Conservation (phyloP, 106 monocot genomes). For the Platanthera zijinensis region DNA sequence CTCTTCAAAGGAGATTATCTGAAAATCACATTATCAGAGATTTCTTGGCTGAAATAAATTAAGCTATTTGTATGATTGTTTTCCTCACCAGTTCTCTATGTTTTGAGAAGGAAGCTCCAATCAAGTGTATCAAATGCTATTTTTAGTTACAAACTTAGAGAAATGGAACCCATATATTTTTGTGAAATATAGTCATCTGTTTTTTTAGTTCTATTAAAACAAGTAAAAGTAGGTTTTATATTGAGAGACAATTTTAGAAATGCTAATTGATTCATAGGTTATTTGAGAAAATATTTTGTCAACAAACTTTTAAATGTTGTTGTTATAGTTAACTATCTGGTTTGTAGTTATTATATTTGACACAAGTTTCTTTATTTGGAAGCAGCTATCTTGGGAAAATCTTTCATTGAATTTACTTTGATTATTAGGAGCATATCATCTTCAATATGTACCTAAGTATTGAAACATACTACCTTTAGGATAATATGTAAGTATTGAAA, state of each 20-base stretch:
- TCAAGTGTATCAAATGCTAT: background rate
- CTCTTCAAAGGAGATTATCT: background rate
- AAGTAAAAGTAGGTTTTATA: background rate
- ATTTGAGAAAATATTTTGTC: background rate
- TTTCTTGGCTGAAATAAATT: background rate
- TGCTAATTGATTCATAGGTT: background rate
- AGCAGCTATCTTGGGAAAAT: background rate
- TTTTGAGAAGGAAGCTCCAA: background rate
- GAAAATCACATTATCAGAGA: background rate
- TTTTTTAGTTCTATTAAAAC: background rate
- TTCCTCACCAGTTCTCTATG: background rate
- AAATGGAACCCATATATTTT: background rate
- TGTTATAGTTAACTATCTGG: background rate
- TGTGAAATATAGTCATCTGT: background rate
- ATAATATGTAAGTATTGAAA: background rate
- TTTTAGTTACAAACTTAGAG: background rate
- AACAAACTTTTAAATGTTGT: background rate
- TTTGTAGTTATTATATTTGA: background rate
- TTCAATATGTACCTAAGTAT: background rate
- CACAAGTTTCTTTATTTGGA: background rate
- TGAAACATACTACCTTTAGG: background rate
- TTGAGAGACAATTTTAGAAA: background rate
- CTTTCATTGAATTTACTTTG: background rate
- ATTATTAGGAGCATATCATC: background rate
- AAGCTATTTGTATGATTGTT: background rate